A percentile compares a stretch with the other conserved stretches of the same genome.
These are phyloP conservation scores for Clitopilus hobsonii DNA, from an alignment of 768 basidiomycete species.

Conservation along the genomic window DNA sequence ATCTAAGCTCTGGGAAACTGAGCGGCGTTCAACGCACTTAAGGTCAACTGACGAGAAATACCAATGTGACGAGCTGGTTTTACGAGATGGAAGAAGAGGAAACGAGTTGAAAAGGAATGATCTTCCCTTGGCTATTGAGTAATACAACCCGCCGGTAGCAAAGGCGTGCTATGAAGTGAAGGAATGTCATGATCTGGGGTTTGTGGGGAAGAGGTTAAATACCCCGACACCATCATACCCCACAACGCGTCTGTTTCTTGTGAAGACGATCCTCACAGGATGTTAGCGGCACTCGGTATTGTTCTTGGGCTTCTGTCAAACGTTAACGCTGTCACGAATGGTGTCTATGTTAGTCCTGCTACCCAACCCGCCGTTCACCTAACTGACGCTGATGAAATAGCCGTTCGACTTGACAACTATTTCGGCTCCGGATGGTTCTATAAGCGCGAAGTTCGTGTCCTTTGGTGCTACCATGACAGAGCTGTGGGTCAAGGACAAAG, in stretches of 20 bases:
- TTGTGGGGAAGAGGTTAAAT: neutral
- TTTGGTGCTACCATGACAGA: slow-evolving; percentile 1
- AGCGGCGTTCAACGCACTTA: neutral
- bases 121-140: too few species aligned
- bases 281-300: neutral
- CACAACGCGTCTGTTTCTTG: neutral
- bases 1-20: neutral
- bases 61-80: too few species aligned
- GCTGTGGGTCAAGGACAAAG: neutral
- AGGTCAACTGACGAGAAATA: neutral
- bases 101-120: too few species aligned
- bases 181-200: neutral
- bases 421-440: neutral
- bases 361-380: neutral
- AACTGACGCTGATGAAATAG: neutral
- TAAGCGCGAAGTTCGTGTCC: neutral
- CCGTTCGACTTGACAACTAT: neutral
- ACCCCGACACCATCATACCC: neutral
- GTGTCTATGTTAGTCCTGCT: neutral
- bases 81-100: too few species aligned
- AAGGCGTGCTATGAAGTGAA: neutral
- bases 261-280: neutral
- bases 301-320: neutral
- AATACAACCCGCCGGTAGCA: neutral
- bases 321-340: neutral